Base-by-base conservation (phyloP, 352 stramenopile species). In the Globisporangium mamillatum region DNA sequence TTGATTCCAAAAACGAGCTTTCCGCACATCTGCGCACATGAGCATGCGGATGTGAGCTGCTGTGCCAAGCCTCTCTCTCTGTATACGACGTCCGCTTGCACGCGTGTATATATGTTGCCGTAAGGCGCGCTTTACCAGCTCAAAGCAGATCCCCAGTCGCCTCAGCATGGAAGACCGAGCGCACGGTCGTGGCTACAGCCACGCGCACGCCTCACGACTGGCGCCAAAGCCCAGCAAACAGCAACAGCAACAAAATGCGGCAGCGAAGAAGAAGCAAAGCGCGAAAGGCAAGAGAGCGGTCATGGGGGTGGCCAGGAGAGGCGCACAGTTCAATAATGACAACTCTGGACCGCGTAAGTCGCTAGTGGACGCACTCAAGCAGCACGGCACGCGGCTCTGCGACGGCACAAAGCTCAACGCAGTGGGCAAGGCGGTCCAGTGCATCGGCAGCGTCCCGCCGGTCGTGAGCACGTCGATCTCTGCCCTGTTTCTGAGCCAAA, bases 401-500 rank as follows among this genome's bases (percentile, higher is more conserved):
- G 86, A 95, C 60, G 86, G 88, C 3, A 69, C 84, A 59, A 88
- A 91, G 64, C 76, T 95, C 18, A 94, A 95, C 29, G 79, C 80
- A 0, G 84, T 94, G 0, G 75, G 75, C 3, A 92, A 92, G 61
- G 72, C 75, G 1, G 71, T 94, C 18, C 70, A 79, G 36, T 36
- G 60, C 38, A 78, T 94, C 32, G 86, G 86, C 0, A 70, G 63
- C 18, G 69, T 91, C 29, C 84, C 82, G 2, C 72, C 81, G 9
- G 77, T 73, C 0, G 66, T 92, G 4, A 75, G 74, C 8, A 67
- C 71, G 16, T 74, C 77, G 29, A 76, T 92, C 32, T 85, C 76
- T 12, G 77, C 83, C 44, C 62, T 93, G 50, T 95, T 94, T 65
- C 69, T 95, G 67, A 95, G 88, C 63, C 88, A 94, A 62, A 95